A percentile compares a stretch with the other conserved stretches of the same genome.
Conservation (phyloP, 257 asterid genomes). For the Nicotiana tabacum region DNA sequence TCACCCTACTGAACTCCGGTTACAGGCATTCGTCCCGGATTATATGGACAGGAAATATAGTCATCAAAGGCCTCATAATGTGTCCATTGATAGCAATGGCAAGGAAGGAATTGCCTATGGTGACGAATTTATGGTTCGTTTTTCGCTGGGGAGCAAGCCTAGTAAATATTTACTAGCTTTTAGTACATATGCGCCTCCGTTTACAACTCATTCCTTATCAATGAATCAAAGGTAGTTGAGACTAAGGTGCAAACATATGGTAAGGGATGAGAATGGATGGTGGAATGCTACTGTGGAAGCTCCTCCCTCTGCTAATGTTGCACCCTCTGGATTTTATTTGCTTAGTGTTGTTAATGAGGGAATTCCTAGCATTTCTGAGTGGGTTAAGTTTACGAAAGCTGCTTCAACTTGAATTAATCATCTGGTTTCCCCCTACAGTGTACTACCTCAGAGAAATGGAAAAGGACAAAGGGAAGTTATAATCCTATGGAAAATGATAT, state of each 20-base stretch:
- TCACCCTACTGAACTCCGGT: slow-evolving; percentile 53
- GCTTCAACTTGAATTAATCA: neutral
- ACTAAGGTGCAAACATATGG: slow-evolving; percentile 32
- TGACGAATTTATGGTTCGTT: slow-evolving; percentile 32
- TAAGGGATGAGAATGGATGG: slow-evolving; percentile 28
- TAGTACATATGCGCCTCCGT: slow-evolving; percentile 51
- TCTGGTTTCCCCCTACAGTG: neutral
- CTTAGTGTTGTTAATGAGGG: slow-evolving; percentile 49
- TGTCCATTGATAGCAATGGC: slow-evolving; percentile 17
- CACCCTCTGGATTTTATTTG: slow-evolving; percentile 69
- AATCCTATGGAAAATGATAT: too few relatives aligned
- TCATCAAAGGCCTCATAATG: slow-evolving; percentile 37
- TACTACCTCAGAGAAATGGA: too few relatives aligned
- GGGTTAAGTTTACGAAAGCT: slow-evolving; percentile 47
- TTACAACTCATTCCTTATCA: slow-evolving; percentile 52
- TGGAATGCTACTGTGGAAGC: slow-evolving; percentile 44
- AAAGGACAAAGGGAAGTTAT: too few relatives aligned
- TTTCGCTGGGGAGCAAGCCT: slow-evolving; percentile 13
- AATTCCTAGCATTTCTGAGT: slow-evolving; percentile 49
- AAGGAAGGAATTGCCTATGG: slow-evolving; percentile 31
- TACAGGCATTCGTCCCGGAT: slow-evolving; percentile 49
- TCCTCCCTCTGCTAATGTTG: slow-evolving; percentile 52
- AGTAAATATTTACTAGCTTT: slow-evolving; percentile 17
- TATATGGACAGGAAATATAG: slow-evolving; percentile 33
- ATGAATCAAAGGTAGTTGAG: slow-evolving; percentile 65